Evolutionary conservation across 2,329 filamentous ascomycete species (phyloP), one percentile per base, ranked within the genome.

Genomic region (Fusarium euwallaceae): DNA sequence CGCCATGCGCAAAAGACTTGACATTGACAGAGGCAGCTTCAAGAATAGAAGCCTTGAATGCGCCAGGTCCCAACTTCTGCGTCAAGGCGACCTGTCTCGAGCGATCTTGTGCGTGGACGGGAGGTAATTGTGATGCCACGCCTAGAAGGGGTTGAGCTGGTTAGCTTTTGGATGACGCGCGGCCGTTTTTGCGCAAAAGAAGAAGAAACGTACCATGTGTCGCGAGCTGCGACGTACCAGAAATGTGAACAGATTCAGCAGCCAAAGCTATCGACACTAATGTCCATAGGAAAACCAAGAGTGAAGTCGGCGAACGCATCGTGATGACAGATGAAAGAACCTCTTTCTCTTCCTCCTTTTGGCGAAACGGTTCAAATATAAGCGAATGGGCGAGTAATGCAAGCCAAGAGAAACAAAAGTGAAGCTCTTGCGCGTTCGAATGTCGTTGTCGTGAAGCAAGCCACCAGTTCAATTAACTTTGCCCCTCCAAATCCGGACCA

Each of bases 1-100:
- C 94, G 48, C 91, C 93, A 77, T 95, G 90, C 14, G 90, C 91
- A 81, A 98, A 94, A 2, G 91, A 92, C 64, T 87, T 87, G 94
- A 98, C 87, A 82, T 98, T 95, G 81, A 96, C 86, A 36, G 85
- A 90, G 4, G 84, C 82, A 2, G 93, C 85, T 78, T 97, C 92
- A 71, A 98, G 94, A 80, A 97, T 94, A 83, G 98, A 98, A 68
- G 97, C 93, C 67, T 95, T 94, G 79, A 97, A 95, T 34, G 93
- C 88, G 82, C 97, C 97, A 81, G 93, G 90, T 72, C 94, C 94
- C 64, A 98, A 86, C 20, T 91, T 90, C 82, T 94, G 89, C 93
- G 97, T 97, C 79, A 95, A 87, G 17, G 86, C 81, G 48, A 92
- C 92, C 84, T 98, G 95, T 76, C 91, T 90, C 77, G 88, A 83